Percentiles rank a stretch among this genome's conserved stretches.
Conservation (phyloP, 2,329 filamentous ascomycete genomes). For the Graphiopsis chlorocephala region DNA sequence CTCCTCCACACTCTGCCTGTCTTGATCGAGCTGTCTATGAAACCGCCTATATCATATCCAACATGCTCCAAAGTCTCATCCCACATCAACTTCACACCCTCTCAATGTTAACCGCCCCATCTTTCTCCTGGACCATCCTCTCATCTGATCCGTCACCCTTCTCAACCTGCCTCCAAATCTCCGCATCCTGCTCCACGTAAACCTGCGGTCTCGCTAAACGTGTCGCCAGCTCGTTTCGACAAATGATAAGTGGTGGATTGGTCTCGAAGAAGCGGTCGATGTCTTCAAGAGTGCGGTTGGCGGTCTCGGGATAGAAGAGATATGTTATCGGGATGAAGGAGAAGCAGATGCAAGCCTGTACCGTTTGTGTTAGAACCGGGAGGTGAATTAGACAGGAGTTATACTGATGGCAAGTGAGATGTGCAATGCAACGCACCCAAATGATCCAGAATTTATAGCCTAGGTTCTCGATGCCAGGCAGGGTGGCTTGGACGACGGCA, state of each 20-base stretch:
- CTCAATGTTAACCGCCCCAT: not conserved
- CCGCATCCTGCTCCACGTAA: conserved; percentile 24
- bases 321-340: conserved; percentile 52
- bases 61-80: not conserved
- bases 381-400: not conserved
- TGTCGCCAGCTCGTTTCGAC: conserved; percentile 22
- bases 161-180: conserved; percentile 5
- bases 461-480: conserved; percentile 39
- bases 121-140: not conserved
- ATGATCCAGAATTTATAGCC: conserved; percentile 55
- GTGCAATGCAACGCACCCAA: conserved; percentile 39
- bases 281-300: conserved; percentile 45
- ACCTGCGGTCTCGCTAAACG: conserved; percentile 21
- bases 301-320: conserved; percentile 55
- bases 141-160: not conserved
- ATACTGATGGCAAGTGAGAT: not conserved
- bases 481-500: conserved; percentile 30
- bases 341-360: conserved; percentile 47
- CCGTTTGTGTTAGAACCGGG: not conserved
- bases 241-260: conserved; percentile 21
- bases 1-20: not conserved
- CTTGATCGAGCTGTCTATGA: not conserved
- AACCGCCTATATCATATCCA: not conserved
- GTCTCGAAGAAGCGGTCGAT: conserved; percentile 37
- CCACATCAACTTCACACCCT: not conserved